A percentile compares a stretch with the other conserved stretches of the same genome.
These are phyloP conservation scores for Chlorella sp. DNA, from an alignment of 139 green algal species.

Conservation along the genomic window DNA sequence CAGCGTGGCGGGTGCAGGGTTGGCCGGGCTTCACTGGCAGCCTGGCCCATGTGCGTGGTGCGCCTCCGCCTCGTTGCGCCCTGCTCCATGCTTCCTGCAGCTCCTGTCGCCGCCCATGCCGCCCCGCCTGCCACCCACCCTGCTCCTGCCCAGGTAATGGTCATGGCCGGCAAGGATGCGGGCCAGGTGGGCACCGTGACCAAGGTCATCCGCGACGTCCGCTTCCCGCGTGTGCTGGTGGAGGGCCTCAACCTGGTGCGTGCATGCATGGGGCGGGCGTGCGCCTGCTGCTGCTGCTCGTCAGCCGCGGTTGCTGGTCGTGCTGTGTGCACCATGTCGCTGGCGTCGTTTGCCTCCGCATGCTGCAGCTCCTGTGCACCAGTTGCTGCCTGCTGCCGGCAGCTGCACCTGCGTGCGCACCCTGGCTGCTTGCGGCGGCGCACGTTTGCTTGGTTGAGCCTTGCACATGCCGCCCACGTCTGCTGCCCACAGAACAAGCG, in stretches of 20 bases:
- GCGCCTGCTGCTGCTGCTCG: no score
- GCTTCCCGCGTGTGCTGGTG: conserved; percentile 71
- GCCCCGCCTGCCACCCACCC: neutral
- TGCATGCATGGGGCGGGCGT: no score
- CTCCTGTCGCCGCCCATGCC: no score
- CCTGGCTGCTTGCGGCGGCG: neutral
- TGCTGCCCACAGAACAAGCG: conserved; percentile 64
- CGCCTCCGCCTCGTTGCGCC: neutral
- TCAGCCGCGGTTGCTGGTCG: no score
- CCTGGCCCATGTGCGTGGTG: neutral
- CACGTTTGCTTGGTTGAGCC: neutral
- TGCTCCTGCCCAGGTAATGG: conserved; percentile 48
- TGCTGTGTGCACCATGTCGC: no score
- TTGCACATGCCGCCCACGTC: neutral
- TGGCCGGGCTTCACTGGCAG: no score
- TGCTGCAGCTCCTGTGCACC: no score
- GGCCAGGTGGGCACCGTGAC: conserved; percentile 70
- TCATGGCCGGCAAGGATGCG: conserved; percentile 80
- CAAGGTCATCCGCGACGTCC: conserved; percentile 62
- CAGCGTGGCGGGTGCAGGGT: neutral
- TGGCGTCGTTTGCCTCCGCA: no score
- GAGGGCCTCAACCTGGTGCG: conserved; percentile 83
- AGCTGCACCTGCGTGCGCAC: no score
- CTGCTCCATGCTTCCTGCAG: neutral
- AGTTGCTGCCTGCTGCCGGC: no score